These are phyloP conservation scores for Neocallimastix lanati DNA, from an alignment of 192 early-diverging fungal genomes.

Conservation along the genomic window DNA sequence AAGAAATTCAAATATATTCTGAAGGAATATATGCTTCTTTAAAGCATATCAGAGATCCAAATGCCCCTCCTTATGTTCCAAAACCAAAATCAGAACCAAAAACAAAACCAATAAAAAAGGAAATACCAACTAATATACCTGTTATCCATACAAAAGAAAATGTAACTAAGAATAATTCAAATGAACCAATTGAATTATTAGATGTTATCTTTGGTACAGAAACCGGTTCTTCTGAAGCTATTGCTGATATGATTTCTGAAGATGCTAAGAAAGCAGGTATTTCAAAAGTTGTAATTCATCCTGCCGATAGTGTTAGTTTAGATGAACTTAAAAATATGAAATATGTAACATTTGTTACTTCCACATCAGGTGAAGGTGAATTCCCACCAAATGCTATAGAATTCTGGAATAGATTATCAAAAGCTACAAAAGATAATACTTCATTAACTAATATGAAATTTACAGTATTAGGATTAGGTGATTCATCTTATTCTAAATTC, in stretches of 20 bases:
- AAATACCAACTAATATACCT: too few species aligned
- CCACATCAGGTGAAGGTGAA: conserved; percentile 93
- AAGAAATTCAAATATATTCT: background rate
- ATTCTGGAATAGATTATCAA: conserved; percentile 62
- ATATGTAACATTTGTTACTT: conserved; percentile 57
- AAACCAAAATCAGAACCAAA: background rate
- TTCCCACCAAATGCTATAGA: conserved; percentile 81
- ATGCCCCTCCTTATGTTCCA: background rate
- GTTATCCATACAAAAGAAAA: too few species aligned
- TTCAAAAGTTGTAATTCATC: background rate
- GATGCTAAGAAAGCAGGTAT: background rate
- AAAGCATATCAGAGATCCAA: background rate
- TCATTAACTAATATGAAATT: conserved; percentile 47
- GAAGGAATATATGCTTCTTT: background rate
- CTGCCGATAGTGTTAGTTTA: conserved; percentile 6
- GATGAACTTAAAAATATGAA: conserved; percentile 64
- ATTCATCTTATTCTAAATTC: conserved; percentile 9
- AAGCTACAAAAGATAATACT: conserved; percentile 29
- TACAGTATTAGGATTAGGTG: conserved; percentile 80
- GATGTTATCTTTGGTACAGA: background rate
- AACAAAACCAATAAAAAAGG: background rate
- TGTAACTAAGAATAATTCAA: background rate
- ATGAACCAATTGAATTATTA: background rate
- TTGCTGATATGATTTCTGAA: background rate
- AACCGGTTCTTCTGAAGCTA: background rate